Evolutionary conservation across 257 asterid genomes (phyloP), one percentile per base, ranked within the genome.

Genomic region (Thymus quinquecostatus): DNA sequence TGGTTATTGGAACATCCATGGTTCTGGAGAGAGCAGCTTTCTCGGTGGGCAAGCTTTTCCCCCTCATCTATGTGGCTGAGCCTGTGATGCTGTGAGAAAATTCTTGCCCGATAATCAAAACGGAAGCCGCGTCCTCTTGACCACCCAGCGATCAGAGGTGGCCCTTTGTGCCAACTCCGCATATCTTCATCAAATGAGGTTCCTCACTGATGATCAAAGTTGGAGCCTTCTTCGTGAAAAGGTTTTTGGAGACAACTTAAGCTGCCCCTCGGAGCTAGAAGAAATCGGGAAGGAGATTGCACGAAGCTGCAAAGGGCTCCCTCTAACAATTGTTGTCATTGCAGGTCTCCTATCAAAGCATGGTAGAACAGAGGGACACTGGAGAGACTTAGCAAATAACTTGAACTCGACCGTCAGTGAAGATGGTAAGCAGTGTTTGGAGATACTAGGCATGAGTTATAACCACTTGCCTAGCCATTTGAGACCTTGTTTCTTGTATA

Each of bases 91-190:
- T 0, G 47, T 78, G 69, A 73, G 44, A 30, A 41, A 48, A 3
- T 68, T 1, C 1, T 45, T 62, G 21, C 72, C 76, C 0, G 63
- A 78, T 3, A 74, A 73, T 65, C 2, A 2, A 28, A 66, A 60
- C 12, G 68, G 75, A 60, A 78, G 82, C 36, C 74, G 78, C 13
- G 36, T 78, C 14, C 43, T 78, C 29, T 7, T 78, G n/a, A 73
- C 79, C 8, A 55, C 76, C 21, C 54, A 79, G 27, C 64, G 68
- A 10, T 6, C 36, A 3, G 30, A 29, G 6, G 57, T 50, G 9
- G 57, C 57, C 1, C 8, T 51, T 73, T 49, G 53, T 68, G n/a
- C 4, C 12, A 13, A 38, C 10, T 32, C 74, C 2, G 0, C 3
- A 27, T 13, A 13, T 57, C 64, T 48, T 73, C 60, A 71, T 21